These are phyloP conservation scores for Rosa persica DNA, from an alignment of 306 rosid genomes.

Conservation along the genomic window DNA sequence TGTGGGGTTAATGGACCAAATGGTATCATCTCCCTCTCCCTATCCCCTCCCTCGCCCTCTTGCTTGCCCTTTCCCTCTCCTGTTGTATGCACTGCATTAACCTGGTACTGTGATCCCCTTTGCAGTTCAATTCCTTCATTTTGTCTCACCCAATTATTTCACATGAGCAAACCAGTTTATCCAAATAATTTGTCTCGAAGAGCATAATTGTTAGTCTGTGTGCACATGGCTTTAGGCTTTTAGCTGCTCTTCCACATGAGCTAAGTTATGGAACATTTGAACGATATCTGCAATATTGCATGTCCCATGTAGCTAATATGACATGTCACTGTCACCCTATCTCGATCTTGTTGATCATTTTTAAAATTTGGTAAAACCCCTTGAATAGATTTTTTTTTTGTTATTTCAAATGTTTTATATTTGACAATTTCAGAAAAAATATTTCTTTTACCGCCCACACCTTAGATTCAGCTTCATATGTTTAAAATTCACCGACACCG, in stretches of 20 bases:
- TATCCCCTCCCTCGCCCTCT: neutral
- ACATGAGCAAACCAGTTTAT: constrained; percentile 9
- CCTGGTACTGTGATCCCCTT: neutral
- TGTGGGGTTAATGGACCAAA: neutral
- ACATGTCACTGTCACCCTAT: neutral
- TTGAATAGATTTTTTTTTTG: too few relatives aligned
- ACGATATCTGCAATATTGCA: neutral
- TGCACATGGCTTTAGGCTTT: constrained; percentile 13
- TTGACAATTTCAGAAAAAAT: too few relatives aligned
- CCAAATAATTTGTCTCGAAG: constrained; percentile 7
- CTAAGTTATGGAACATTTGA: neutral
- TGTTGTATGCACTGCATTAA: neutral
- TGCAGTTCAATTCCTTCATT: neutral
- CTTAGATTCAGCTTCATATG: too few relatives aligned
- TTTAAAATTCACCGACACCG: too few relatives aligned
- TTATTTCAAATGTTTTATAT: too few relatives aligned
- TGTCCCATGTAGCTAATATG: neutral
- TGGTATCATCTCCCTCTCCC: neutral
- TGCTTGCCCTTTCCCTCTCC: neutral
- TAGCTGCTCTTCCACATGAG: constrained; percentile 3
- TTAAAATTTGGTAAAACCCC: constrained; percentile 3
- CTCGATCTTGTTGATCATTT: too few relatives aligned
- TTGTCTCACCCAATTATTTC: neutral
- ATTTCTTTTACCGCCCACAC: too few relatives aligned
- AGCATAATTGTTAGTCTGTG: neutral